Percentiles rank a stretch among this genome's conserved stretches.
Evolutionary conservation across 2,329 filamentous ascomycete genomes (phyloP).

Genomic region (Talaromyces islandicus): DNA sequence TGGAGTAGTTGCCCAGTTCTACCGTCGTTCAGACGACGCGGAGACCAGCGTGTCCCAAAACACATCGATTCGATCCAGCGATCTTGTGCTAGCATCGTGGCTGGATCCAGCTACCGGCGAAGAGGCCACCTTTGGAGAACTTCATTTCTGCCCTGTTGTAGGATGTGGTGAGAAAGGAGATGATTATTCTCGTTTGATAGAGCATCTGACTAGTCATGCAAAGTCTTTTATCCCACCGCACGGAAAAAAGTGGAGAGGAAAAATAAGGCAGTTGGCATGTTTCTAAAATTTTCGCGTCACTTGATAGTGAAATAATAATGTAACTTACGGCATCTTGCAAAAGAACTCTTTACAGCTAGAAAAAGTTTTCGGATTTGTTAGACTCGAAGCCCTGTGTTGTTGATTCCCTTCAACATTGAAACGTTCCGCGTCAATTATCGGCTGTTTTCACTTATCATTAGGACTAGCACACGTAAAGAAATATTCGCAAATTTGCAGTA

Average conservation of each 20-base stretch:
- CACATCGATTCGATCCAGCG: not conserved
- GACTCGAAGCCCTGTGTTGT: not conserved
- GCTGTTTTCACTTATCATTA: not conserved
- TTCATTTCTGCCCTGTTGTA: slow-evolving; percentile 6
- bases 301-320: not conserved
- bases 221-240: not conserved
- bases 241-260: not conserved
- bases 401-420: not conserved
- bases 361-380: not conserved
- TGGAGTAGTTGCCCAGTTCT: not conserved
- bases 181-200: slow-evolving; percentile 2
- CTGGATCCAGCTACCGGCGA: not conserved
- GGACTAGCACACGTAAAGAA: not conserved
- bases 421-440: not conserved
- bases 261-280: not conserved
- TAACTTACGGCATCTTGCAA: not conserved
- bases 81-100: not conserved
- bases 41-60: slow-evolving; percentile 6
- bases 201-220: slow-evolving; percentile 4
- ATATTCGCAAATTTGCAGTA: not conserved
- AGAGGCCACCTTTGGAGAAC: not conserved
- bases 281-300: not conserved
- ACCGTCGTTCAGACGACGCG: slow-evolving; percentile 2
- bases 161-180: not conserved
- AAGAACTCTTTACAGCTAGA: not conserved